A percentile compares a stretch with the other conserved stretches of the same genome.
phyloP scores from a whole-genome alignment of 2,329 filamentous ascomycete genomes.

The Xylaria hypoxylon region DNA sequence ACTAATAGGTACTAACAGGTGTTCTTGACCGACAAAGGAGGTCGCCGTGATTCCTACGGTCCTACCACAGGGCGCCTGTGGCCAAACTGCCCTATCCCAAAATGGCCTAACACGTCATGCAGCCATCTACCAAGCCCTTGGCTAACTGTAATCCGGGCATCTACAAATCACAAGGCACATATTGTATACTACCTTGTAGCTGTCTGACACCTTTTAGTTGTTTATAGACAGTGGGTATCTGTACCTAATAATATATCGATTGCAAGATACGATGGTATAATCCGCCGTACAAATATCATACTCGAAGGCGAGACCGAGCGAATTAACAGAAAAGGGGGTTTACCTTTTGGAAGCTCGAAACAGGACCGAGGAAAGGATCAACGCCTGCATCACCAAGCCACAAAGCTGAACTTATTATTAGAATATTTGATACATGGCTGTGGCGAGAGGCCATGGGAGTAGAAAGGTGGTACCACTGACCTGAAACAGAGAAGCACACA shows the following conservation, averaged over 20 bases:
- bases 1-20: no score
- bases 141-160: slow-evolving; percentile 5
- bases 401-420: slow-evolving; percentile 17
- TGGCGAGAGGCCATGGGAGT: not conserved
- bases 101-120: slow-evolving; percentile 24
- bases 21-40: not conserved
- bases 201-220: not conserved
- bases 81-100: slow-evolving; percentile 10
- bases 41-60: slow-evolving; percentile 3
- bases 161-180: slow-evolving; percentile 3
- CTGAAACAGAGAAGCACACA: slow-evolving; percentile 15
- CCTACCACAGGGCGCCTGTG: slow-evolving; percentile 6
- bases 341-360: not conserved
- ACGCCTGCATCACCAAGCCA: not conserved
- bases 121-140: slow-evolving; percentile 28
- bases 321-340: not conserved
- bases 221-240: not conserved
- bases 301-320: no score
- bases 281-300: no score
- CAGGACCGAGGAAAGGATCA: not conserved
- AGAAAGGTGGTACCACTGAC: not conserved
- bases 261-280: not conserved
- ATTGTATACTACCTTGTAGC: not conserved
- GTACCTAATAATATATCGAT: not conserved
- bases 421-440: not conserved